Evolutionary conservation across 2,329 filamentous ascomycete species (phyloP).

Genomic region (Calcarisporium arbuscula): DNA sequence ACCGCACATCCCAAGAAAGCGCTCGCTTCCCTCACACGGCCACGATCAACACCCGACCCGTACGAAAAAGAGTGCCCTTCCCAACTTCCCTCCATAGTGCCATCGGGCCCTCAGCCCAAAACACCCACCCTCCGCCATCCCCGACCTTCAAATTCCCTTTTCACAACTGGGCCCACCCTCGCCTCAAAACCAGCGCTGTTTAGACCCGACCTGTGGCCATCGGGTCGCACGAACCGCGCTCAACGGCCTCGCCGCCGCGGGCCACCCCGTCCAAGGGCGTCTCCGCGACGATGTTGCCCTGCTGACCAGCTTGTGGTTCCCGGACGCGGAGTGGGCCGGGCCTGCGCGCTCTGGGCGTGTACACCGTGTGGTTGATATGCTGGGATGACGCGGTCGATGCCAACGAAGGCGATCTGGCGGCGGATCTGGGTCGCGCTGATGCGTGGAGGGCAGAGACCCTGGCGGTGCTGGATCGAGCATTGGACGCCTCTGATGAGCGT

Average conservation of each 20-base stretch:
- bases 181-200: conserved; percentile 16
- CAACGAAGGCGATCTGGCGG: conserved; percentile 19
- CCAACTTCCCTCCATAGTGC: too few species aligned
- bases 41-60: too few species aligned
- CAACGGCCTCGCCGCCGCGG: conserved; percentile 24
- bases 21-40: too few species aligned
- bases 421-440: conserved; percentile 19
- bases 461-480: conserved; percentile 9
- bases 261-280: conserved; percentile 10
- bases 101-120: conserved; percentile 10
- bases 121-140: conserved; percentile 17
- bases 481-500: conserved; percentile 8
- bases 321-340: conserved; percentile 11
- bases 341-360: conserved; percentile 18
- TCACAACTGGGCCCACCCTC: conserved; percentile 16
- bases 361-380: conserved; percentile 23
- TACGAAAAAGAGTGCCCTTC: too few species aligned
- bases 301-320: conserved; percentile 15
- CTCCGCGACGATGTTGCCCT: conserved; percentile 27
- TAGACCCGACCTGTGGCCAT: conserved; percentile 13
- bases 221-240: conserved; percentile 15
- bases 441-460: conserved; percentile 18
- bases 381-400: conserved; percentile 27
- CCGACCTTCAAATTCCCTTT: conserved; percentile 19
- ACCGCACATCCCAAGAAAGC: too few species aligned